Evolutionary conservation across 2,329 filamentous ascomycete species (phyloP), one percentile per base, ranked within the genome.

Genomic region (Phyllosticta capitalensis): DNA sequence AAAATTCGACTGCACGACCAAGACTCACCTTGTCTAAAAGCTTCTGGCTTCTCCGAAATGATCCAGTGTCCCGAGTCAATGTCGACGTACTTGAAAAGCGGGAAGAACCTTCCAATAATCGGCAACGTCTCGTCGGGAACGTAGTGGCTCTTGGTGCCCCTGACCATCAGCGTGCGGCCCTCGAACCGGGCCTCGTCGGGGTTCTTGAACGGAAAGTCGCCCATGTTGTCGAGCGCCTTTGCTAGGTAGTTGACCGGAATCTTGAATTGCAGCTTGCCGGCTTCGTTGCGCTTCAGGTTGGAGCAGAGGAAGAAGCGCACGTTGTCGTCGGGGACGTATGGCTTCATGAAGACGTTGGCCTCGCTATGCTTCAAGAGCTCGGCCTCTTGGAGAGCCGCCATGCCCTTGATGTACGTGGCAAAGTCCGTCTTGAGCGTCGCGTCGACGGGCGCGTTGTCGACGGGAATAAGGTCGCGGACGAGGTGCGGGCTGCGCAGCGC

Each of bases 301-400:
- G 89, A 90, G 0, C 99, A 82, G 17, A 99, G 81, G 72, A 97
- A 99, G 69, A 96, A 92, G 2, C 94, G 86, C 65, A 99, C 87
- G 0, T 85, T 78, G 4, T 95, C 73, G 14, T 86, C 84, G 78
- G 85, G 56, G 48, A 61, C 58, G 52, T 64, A 66, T 1, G 85
- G 78, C 57, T 83, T 74, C 21, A 97, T 77, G 54, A 96, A 91
- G 61, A 81, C 78, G 71, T 96, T 90, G 1, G 92, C 92, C 54
- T 95, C 88, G 17, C 82, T 81, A 66, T 89, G 87, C 64, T 82
- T 86, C 14, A 80, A 85, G 19, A 91, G 79, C 9, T 79, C 76
- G 0, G 84, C 83, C 1, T 81, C 79, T 62, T 95, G 88, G 59
- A 99, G 87, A 63, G 84, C 81, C 67, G 84, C 84, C 92, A 99